A percentile compares a stretch with the other conserved stretches of the same genome.
Evolutionary conservation across 2,329 filamentous ascomycete species (phyloP).

Genomic region (Fusarium anguioides): DNA sequence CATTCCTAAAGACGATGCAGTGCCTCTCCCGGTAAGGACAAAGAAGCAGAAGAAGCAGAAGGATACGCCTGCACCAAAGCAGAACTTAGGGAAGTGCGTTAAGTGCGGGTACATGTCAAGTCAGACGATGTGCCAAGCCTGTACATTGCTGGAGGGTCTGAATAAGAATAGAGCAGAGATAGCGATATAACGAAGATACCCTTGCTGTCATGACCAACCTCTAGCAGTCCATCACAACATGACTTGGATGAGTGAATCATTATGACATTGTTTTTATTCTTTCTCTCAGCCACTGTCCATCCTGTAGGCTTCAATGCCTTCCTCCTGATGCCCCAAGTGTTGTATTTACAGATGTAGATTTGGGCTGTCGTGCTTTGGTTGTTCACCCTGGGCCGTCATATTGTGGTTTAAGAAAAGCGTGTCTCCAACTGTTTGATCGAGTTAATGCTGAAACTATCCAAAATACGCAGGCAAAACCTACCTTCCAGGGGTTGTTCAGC

Average conservation of each 20-base stretch:
- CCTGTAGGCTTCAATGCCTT: constrained; percentile 9
- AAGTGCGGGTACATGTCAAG: constrained; percentile 96
- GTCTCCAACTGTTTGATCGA: constrained; percentile 61
- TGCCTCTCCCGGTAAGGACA: constrained; percentile 51
- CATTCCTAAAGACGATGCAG: constrained; percentile 41
- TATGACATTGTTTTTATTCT: constrained; percentile 29
- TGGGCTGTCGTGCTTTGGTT: constrained; percentile 18
- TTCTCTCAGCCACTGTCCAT: constrained; percentile 15
- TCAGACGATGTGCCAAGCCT: constrained; percentile 93
- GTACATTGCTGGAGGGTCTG: constrained; percentile 85
- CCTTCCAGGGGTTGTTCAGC: constrained; percentile 72
- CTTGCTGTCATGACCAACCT: not conserved
- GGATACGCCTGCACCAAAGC: constrained; percentile 59
- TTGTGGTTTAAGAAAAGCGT: constrained; percentile 57
- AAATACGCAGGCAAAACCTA: constrained; percentile 50
- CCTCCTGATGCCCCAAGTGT: constrained; percentile 15
- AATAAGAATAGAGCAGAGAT: constrained; percentile 81
- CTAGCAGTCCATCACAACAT: not conserved
- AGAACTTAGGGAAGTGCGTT: constrained; percentile 84
- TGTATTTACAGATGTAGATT: constrained; percentile 38
- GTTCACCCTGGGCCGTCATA: constrained; percentile 16
- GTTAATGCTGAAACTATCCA: not conserved
- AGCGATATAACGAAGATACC: constrained; percentile 56
- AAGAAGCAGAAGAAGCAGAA: constrained; percentile 45
- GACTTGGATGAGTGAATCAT: not conserved